phyloP scores from a whole-genome alignment of 495 filamentous ascomycete species.

The Tuber borchii region DNA sequence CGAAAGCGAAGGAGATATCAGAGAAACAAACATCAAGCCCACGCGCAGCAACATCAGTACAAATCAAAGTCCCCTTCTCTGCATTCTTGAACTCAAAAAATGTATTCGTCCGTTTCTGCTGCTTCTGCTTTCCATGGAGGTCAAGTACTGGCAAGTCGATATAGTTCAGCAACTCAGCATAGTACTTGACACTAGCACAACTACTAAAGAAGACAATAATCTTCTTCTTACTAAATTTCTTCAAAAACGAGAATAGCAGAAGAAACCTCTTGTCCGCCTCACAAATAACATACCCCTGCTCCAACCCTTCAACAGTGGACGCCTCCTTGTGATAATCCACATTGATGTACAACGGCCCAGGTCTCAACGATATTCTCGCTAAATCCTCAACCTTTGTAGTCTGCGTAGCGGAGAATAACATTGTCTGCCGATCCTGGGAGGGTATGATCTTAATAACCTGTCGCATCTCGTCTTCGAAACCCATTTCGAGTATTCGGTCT shows the following conservation, averaged over 20 bases:
- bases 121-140: slow-evolving; percentile 90
- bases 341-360: slow-evolving; percentile 93
- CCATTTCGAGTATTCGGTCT: slow-evolving; percentile 89
- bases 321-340: slow-evolving; percentile 73
- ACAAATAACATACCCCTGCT: slow-evolving; percentile 92
- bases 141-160: slow-evolving; percentile 91
- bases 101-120: slow-evolving; percentile 91
- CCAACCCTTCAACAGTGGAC: slow-evolving; percentile 81
- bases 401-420: slow-evolving; percentile 95
- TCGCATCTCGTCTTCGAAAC: slow-evolving; percentile 97
- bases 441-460: slow-evolving; percentile 96
- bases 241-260: slow-evolving; percentile 91
- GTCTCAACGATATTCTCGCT: slow-evolving; percentile 82
- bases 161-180: slow-evolving; percentile 88
- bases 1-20: slow-evolving; percentile 6
- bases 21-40: slow-evolving; percentile 66
- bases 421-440: slow-evolving; percentile 80
- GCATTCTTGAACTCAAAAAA: slow-evolving; percentile 99
- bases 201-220: slow-evolving; percentile 95
- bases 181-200: slow-evolving; percentile 90
- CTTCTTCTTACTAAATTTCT: slow-evolving; percentile 85
- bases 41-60: slow-evolving; percentile 91
- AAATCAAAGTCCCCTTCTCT: slow-evolving; percentile 79
- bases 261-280: slow-evolving; percentile 90
- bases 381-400: slow-evolving; percentile 98